phyloP scores from a whole-genome alignment of 1,284 basidiomycete species.

The Athelia sp. region DNA sequence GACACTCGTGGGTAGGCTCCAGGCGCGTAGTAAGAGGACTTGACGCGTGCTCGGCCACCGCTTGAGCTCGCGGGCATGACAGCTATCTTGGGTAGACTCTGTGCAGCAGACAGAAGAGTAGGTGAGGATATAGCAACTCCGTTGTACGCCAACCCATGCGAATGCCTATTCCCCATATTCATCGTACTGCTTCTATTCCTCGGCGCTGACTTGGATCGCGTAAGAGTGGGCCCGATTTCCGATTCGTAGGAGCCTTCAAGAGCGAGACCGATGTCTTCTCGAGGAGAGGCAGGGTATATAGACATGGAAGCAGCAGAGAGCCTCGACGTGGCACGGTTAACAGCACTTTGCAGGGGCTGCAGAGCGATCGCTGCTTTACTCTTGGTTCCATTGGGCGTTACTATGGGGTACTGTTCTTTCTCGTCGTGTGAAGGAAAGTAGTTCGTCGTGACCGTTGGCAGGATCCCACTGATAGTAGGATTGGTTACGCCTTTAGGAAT shows the following conservation, averaged over 20 bases:
- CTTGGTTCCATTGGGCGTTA: slow-evolving; percentile 17
- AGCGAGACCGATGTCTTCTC: slow-evolving; percentile 35
- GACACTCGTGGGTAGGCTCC: slow-evolving; percentile 52
- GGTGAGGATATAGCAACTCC: slow-evolving; percentile 49
- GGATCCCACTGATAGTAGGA: slow-evolving; percentile 16
- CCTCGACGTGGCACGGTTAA: slow-evolving; percentile 35
- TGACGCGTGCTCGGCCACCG: slow-evolving; percentile 56
- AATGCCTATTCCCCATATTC: slow-evolving; percentile 26
- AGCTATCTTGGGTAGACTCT: slow-evolving; percentile 19
- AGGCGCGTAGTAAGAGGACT: slow-evolving; percentile 60
- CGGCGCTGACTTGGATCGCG: slow-evolving; percentile 31
- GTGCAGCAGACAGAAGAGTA: slow-evolving; percentile 14
- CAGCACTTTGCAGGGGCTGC: slow-evolving; percentile 29
- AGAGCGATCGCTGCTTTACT: slow-evolving; percentile 19
- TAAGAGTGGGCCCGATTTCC: slow-evolving; percentile 34
- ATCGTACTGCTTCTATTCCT: slow-evolving; percentile 28
- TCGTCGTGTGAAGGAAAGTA: slow-evolving; percentile 8
- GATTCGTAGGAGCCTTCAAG: slow-evolving; percentile 38
- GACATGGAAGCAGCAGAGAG: slow-evolving; percentile 49
- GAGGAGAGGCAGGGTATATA: slow-evolving; percentile 44
- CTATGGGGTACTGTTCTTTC: slow-evolving; percentile 18
- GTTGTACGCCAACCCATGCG: slow-evolving; percentile 46
- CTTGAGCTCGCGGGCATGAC: slow-evolving; percentile 23
- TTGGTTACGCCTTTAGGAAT: slow-evolving; percentile 14
- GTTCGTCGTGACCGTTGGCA: slow-evolving; percentile 20